phyloP scores from a whole-genome alignment of 78 protist species.

The Emiliania huxleyi region DNA sequence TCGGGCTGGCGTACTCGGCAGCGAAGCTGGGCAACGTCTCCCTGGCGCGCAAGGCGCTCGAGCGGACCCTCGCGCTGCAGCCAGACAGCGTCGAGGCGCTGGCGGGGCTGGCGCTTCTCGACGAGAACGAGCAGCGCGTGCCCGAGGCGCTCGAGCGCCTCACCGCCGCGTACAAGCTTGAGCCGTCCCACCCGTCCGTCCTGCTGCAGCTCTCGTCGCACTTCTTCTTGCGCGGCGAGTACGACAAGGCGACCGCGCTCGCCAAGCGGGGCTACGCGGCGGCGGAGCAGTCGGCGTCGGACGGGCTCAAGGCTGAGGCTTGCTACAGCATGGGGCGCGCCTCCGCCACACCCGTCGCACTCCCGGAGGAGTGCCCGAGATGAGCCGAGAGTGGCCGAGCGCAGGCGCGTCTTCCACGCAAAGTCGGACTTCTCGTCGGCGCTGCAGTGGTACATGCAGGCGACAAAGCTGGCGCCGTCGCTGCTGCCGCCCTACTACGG shows the following conservation, averaged over 20 bases:
- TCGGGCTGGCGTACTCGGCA: neutral
- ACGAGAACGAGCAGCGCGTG: neutral
- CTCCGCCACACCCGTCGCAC: too few species aligned
- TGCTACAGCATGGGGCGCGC: too few species aligned
- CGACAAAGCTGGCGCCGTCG: neutral
- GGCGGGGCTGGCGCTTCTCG: neutral
- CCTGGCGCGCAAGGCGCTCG: conserved; percentile 8
- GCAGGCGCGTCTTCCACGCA: neutral
- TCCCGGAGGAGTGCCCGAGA: too few species aligned
- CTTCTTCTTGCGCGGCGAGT: neutral
- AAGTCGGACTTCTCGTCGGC: neutral
- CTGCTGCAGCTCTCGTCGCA: neutral
- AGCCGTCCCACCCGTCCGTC: neutral
- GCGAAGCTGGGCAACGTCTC: neutral
- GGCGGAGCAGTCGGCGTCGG: too few species aligned
- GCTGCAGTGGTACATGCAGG: neutral
- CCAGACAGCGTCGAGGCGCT: neutral
- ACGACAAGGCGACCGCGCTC: neutral
- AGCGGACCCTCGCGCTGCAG: neutral
- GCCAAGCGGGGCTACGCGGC: neutral
- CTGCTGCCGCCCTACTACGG: neutral
- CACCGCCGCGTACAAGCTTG: neutral
- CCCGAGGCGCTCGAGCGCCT: neutral
- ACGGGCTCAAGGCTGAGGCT: too few species aligned
- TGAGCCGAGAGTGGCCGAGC: too few species aligned